These are phyloP conservation scores for Schizonepeta tenuifolia DNA, from an alignment of 257 asterid genomes.

Conservation along the genomic window DNA sequence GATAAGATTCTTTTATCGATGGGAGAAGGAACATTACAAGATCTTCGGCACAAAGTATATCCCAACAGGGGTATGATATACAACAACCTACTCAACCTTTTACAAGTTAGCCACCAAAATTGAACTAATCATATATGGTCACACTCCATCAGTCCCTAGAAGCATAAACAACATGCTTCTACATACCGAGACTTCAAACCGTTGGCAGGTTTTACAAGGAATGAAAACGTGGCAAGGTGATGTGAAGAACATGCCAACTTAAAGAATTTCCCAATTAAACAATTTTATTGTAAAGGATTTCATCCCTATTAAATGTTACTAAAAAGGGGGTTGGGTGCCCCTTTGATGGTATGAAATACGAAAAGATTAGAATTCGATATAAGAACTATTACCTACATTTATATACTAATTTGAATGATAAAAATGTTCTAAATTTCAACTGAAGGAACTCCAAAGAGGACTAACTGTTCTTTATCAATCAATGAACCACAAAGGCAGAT, in stretches of 20 bases:
- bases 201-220: neutral
- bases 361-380: neutral
- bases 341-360: neutral
- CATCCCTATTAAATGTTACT: neutral
- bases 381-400: neutral
- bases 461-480: slow-evolving; percentile 1
- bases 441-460: neutral
- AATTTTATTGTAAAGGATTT: neutral
- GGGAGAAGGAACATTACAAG: slow-evolving; percentile 14
- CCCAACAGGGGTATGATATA: neutral
- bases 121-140: neutral
- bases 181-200: neutral
- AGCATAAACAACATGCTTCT: neutral
- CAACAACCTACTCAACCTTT: slow-evolving; percentile 4
- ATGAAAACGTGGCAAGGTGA: neutral
- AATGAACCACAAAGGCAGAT: slow-evolving; percentile 19
- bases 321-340: neutral
- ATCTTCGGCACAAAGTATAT: slow-evolving; percentile 1
- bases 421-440: slow-evolving; percentile 1
- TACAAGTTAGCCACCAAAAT: neutral
- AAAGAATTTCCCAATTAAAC: slow-evolving; percentile 6
- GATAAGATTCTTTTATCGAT: neutral
- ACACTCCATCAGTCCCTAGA: neutral
- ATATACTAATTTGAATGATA: slow-evolving; percentile 2
- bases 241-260: neutral